Evolutionary conservation across 768 basidiomycete species (phyloP), one percentile per base, ranked within the genome.

Genomic region (Ramaria sp.): DNA sequence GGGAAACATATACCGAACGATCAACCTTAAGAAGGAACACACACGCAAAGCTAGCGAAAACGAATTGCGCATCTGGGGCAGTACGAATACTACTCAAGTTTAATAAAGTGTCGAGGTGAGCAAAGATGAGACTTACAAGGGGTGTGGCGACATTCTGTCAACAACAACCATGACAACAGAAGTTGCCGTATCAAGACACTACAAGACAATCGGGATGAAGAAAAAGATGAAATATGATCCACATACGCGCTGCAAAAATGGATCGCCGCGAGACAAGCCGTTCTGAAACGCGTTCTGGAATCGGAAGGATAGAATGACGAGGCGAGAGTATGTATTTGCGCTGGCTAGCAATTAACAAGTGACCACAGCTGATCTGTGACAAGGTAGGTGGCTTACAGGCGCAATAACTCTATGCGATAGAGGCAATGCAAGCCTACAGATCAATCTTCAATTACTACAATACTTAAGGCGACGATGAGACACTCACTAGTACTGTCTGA

Each of bases 161-260:
- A 62, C 57, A 6, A 59, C 50, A 22, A 49, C 57, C 6, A 28
- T 28, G 24, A 54, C 24, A 48, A 49, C 39, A 53, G n/a, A 60
- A 32, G 27, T 22, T 18, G 25, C 56, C 10, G 82, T 78, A 59
- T 77, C 50, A 8, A 49, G 47, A 22, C 55, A 56, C 48, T 56
- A n/a, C 18, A 30, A 10, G 30, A 52, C 6, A 56, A 44, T 32
- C 24, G 22, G 27, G 16, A 53, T 16, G 24, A 37, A 20, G 16
- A 34, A 30, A 37, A 37, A 9, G 70, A 67, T 60, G 81, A 76
- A n/a, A 66, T 70, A 65, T 73, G 70, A 59, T 85, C 77, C 8
- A 32, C 42, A 24, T 47, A 55, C 53, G 8, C 44, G 22, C 36
- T 55, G 53, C 39, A 55, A 38, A n/a, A 55, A 55, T 12, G 42